A percentile compares a stretch with the other conserved stretches of the same genome.
phyloP scores from a whole-genome alignment of 768 basidiomycete species.

The Tylopilus vinaceipallidus region DNA sequence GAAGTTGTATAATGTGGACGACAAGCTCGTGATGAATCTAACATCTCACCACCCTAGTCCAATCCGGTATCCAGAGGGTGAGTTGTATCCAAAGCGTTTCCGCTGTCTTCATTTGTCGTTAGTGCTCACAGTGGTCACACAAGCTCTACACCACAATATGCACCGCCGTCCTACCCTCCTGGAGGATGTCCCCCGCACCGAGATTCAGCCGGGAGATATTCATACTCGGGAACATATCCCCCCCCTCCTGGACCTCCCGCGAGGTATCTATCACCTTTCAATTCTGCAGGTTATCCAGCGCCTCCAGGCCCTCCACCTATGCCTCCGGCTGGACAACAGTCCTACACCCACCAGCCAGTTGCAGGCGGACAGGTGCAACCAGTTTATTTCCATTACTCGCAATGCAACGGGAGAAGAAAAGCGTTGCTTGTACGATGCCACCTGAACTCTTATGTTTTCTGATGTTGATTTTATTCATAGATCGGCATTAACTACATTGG shows the following conservation, averaged over 20 bases:
- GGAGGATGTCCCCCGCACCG: slow-evolving; percentile 23
- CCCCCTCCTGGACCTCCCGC: slow-evolving; percentile 17
- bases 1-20: not conserved
- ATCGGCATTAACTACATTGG: slow-evolving; percentile 89
- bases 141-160: slow-evolving; percentile 2
- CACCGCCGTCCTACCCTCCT: slow-evolving; percentile 6
- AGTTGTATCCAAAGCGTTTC: not conserved
- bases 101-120: too few species aligned
- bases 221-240: slow-evolving; percentile 11
- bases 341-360: slow-evolving; percentile 60
- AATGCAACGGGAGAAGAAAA: slow-evolving; percentile 85
- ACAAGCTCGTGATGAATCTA: not conserved
- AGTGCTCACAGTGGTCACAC: slow-evolving; percentile 35
- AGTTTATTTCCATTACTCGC: slow-evolving; percentile 82
- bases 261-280: not conserved
- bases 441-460: not conserved
- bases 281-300: slow-evolving; percentile 8
- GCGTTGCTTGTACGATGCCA: slow-evolving; percentile 70
- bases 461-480: slow-evolving; percentile 35
- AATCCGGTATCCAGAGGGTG: slow-evolving; percentile 11
- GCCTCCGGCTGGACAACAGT: slow-evolving; percentile 57
- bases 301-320: slow-evolving; percentile 41
- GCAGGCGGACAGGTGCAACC: slow-evolving; percentile 47
- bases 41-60: not conserved
- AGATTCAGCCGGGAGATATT: slow-evolving; percentile 7